Base-by-base conservation (phyloP, 768 basidiomycete species). In the Gymnopilus dilepis region DNA sequence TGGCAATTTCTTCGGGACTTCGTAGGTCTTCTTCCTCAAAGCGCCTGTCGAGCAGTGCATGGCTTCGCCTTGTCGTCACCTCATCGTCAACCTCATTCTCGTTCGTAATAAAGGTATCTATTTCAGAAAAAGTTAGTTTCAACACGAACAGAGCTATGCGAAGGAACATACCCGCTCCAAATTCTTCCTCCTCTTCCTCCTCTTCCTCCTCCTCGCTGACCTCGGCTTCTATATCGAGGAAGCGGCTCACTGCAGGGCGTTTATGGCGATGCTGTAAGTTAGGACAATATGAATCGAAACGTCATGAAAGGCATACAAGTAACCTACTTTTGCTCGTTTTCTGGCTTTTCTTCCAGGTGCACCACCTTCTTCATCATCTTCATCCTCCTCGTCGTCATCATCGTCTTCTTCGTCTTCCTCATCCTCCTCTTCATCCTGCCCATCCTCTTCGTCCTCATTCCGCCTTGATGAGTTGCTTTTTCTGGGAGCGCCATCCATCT, bases 181-280 rank as follows among this genome's bases (percentile, higher is more conserved):
- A 84, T 56, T 93, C 92, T 19, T 91, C 82, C 8, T 80, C 91
- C 3, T 92, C 94, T 19, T 97, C 95, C 2, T 91, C 91, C 24
- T 98, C 97, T 34, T 97, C 97, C 3, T 98, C 97, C 19, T 99
- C 97, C 30, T 97, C 95, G 67, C 95, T 95, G 19, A 97, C 96
- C 72, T 95, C 94, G 57, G 95, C 95, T 78, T 97, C 94, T 59
- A 96, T 84, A 86, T 99, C 97, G 67, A 99, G 81, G 88, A 95
- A 99, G 65, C 89, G 88, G 72, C 86, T 91, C 24, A 86, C 83
- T 17, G 82, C 79, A 56, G 78, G 76, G 52, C 85, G 85, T 74
- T 85, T 89, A 73, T 90, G 89, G 61, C 87, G 85, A 61, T 84
- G 87, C 86, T 88, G 56, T 50, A 30, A 42, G 54, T 64, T 58